Conservation (phyloP, 805 yeast genomes). For the Candida anglica region DNA sequence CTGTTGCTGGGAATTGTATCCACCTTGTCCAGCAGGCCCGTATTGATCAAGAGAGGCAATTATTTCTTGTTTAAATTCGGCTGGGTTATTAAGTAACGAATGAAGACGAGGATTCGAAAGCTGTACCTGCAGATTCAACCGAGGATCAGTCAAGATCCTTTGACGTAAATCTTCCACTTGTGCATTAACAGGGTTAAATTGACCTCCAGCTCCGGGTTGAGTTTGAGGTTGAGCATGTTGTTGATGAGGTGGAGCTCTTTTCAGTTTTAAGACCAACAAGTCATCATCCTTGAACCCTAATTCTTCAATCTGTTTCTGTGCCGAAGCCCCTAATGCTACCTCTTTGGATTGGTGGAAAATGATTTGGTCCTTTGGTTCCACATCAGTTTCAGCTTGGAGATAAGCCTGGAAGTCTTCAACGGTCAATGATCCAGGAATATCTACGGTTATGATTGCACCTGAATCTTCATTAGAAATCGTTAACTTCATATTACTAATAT, state of each 20-base stretch:
- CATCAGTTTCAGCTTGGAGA: slow-evolving; percentile 63
- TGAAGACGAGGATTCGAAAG: slow-evolving; percentile 46
- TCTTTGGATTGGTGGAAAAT: slow-evolving; percentile 44
- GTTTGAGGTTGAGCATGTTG: background rate
- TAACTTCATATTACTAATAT: slow-evolving; percentile 15
- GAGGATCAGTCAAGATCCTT: slow-evolving; percentile 42
- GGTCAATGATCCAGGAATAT: slow-evolving; percentile 61
- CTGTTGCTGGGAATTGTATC: slow-evolving; percentile 7
- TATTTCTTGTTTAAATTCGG: slow-evolving; percentile 39
- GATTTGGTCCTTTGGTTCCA: slow-evolving; percentile 44
- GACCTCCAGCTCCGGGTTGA: slow-evolving; percentile 13
- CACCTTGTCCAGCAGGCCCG: slow-evolving; percentile 5
- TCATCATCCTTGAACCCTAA: slow-evolving; percentile 56
- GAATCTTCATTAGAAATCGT: slow-evolving; percentile 20
- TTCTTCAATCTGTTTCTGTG: slow-evolving; percentile 38
- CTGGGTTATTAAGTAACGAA: slow-evolving; percentile 43
- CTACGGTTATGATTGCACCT: slow-evolving; percentile 41
- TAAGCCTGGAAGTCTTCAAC: slow-evolving; percentile 70
- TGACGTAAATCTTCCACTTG: slow-evolving; percentile 49
- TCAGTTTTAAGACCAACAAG: slow-evolving; percentile 41
- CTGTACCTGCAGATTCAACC: slow-evolving; percentile 29
- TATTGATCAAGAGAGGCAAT: slow-evolving; percentile 29
- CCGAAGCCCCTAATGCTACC: slow-evolving; percentile 20
- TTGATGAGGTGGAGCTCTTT: slow-evolving; percentile 1
- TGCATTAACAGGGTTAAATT: slow-evolving; percentile 12